Percentiles rank a stretch among this genome's conserved stretches.
phyloP scores from a whole-genome alignment of 2,329 filamentous ascomycete species.

The Sarocladiaceae sp. region DNA sequence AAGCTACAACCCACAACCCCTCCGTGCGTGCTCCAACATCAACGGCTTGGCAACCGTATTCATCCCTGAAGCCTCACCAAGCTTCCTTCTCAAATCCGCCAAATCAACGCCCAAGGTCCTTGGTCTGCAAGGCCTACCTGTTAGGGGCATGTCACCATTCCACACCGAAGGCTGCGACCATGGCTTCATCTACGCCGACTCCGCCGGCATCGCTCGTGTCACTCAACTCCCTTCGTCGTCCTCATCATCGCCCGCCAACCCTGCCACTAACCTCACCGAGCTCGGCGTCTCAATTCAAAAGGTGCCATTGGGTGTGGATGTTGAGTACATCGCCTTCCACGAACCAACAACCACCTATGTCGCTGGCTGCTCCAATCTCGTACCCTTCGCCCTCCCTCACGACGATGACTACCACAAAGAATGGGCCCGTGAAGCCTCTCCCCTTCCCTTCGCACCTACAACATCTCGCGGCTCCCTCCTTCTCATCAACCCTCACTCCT shows the following conservation, averaged over 20 bases:
- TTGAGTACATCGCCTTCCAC: slow-evolving; percentile 74
- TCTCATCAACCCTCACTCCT: slow-evolving; percentile 72
- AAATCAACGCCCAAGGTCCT: slow-evolving; percentile 73
- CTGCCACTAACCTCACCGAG: slow-evolving; percentile 63
- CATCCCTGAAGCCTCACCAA: slow-evolving; percentile 73
- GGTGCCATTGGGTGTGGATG: slow-evolving; percentile 64
- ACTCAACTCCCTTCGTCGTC: slow-evolving; percentile 57
- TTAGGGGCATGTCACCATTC: slow-evolving; percentile 70
- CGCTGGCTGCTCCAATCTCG: slow-evolving; percentile 62
- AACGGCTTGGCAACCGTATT: slow-evolving; percentile 79
- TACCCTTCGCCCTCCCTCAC: slow-evolving; percentile 77
- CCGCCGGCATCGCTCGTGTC: slow-evolving; percentile 66
- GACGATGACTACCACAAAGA: slow-evolving; percentile 82
- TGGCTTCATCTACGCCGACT: slow-evolving; percentile 80
- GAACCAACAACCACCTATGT: slow-evolving; percentile 70
- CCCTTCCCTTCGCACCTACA: slow-evolving; percentile 55
- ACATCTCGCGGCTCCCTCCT: slow-evolving; percentile 70
- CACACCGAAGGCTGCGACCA: slow-evolving; percentile 72
- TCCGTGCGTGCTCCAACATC: slow-evolving; percentile 60
- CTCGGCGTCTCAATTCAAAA: slow-evolving; percentile 73
- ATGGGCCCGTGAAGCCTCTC: slow-evolving; percentile 66
- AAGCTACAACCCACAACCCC: slow-evolving; percentile 34
- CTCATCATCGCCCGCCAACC: not conserved
- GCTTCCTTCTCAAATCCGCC: slow-evolving; percentile 78
- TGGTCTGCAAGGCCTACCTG: slow-evolving; percentile 63